phyloP scores from a whole-genome alignment of 768 basidiomycete genomes.

The Amanita fuliginea region DNA sequence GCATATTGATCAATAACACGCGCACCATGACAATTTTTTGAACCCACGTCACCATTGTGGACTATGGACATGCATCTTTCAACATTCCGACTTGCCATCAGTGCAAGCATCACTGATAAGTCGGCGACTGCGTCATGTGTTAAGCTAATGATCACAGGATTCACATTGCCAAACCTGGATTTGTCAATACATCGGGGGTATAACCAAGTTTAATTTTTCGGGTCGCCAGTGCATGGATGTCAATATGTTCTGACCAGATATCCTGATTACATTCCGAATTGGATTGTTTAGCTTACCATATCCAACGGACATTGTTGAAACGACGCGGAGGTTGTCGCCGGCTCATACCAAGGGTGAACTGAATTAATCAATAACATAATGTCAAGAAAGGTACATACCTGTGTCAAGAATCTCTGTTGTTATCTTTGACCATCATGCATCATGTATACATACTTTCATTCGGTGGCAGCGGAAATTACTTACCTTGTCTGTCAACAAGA shows the following conservation, averaged over 20 bases:
- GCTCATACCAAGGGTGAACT: constrained; percentile 27
- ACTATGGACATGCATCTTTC: constrained; percentile 56
- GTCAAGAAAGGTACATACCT: constrained; percentile 18
- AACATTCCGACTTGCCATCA: constrained; percentile 88
- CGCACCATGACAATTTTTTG: too few species aligned
- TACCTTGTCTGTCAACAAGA: constrained; percentile 69
- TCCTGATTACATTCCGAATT: not conserved
- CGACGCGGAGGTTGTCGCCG: constrained; percentile 63
- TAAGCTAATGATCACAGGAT: not conserved
- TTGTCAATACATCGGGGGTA: constrained; percentile 89
- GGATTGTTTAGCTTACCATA: constrained; percentile 37
- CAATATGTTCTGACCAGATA: constrained; percentile 63
- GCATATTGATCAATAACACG: not conserved
- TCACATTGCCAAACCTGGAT: constrained; percentile 51
- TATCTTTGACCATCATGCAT: constrained; percentile 33
- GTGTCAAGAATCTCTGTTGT: constrained; percentile 62
- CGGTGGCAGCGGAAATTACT: not conserved
- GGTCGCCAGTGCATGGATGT: constrained; percentile 45
- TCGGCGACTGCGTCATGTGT: constrained; percentile 61
- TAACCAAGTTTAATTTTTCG: constrained; percentile 71
- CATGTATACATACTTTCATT: too few species aligned
- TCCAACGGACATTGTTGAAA: constrained; percentile 91
- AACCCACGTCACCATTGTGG: constrained; percentile 52
- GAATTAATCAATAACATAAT: not conserved
- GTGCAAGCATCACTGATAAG: constrained; percentile 75